Evolutionary conservation across 345 rosid genomes (phyloP), one percentile per base, ranked within the genome.

Genomic region (Citrus trifoliata): DNA sequence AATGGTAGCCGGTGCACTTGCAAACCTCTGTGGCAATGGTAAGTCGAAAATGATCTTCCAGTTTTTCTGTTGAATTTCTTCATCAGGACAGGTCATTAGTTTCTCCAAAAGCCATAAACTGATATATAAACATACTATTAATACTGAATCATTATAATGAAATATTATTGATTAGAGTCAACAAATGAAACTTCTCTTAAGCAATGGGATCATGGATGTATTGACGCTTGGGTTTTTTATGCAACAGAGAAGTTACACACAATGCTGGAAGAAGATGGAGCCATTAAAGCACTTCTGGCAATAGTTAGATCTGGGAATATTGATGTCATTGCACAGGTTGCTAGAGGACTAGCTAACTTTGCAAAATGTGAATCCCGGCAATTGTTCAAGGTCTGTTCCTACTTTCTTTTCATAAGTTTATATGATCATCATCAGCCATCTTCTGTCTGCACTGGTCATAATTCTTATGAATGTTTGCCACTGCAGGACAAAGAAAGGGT

Each of bases 1-100:
- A 86, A 95, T 95, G 99, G 96, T 93, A 76, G 97, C 98, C 59
- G 99, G 99, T 81, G 98, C 95, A 67, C 89, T 93, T 62, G 98
- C 97, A 70, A 95, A 92, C 82, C 83, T 95, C 79, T 95, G 98
- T 22, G 98, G 98, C 78, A 95, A 95, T 79, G 99, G 99, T 95
- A 79, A 80, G 92, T 75, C 55, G 56, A 58, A 82, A 55, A 59
- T 77, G 62, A 10, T 72, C n/a, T 27, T 35, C 37, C 62, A 18
- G 24, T 68, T 38, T 19, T 16, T 14, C 37, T 67, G 60, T 74
- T 30, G 27, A 69, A 66, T 65, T 22, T 64, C 48, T 5, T n/a
- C 9, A 4, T 60, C 8, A 6, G 33, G 33, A 48, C 55, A 10
- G 18, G n/a, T 35, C 27, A 58, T 62, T 33, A 13, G 22, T 25